A percentile compares a stretch with the other conserved stretches of the same genome.
Conservation (phyloP, 2,329 filamentous ascomycete genomes). For the Biscogniauxia sp. region DNA sequence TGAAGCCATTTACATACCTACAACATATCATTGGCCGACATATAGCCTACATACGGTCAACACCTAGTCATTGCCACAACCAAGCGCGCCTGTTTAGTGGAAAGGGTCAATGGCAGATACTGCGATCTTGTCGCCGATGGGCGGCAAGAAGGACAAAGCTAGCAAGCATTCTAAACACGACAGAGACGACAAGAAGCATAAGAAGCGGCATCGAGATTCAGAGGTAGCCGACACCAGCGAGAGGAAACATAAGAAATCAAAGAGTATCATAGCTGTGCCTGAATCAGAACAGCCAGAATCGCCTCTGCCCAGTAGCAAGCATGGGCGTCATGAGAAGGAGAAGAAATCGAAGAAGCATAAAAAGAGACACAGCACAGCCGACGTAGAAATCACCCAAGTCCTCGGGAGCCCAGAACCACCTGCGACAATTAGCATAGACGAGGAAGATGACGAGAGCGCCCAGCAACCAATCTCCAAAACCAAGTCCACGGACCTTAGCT, state of each 20-base stretch:
- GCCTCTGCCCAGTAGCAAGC: not conserved
- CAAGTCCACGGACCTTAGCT: conserved; percentile 39
- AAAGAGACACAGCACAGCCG: conserved; percentile 12
- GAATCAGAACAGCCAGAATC: conserved; percentile 6
- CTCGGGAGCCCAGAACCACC: conserved; percentile 13
- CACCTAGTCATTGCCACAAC: not conserved
- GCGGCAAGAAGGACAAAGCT: conserved; percentile 11
- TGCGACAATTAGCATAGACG: conserved; percentile 27
- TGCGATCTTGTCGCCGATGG: conserved; percentile 4
- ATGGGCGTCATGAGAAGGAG: conserved; percentile 34
- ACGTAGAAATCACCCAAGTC: not conserved
- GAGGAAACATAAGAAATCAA: conserved; percentile 50
- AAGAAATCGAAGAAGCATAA: conserved; percentile 35
- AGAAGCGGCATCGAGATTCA: conserved; percentile 29
- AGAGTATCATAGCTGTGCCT: conserved; percentile 27
- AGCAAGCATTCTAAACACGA: conserved; percentile 21
- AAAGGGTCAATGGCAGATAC: conserved; percentile 18
- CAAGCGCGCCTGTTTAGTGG: not conserved
- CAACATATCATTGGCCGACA: not conserved
- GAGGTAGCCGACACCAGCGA: conserved; percentile 35
- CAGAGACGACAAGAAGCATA: conserved; percentile 15
- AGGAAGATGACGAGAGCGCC: conserved; percentile 15
- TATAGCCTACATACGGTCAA: not conserved
- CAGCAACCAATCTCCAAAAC: conserved; percentile 18
- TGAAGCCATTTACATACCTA: not conserved